A percentile compares a stretch with the other conserved stretches of the same genome.
Evolutionary conservation across 1,284 basidiomycete genomes (phyloP).

Genomic region (Rhodotorula sp.): DNA sequence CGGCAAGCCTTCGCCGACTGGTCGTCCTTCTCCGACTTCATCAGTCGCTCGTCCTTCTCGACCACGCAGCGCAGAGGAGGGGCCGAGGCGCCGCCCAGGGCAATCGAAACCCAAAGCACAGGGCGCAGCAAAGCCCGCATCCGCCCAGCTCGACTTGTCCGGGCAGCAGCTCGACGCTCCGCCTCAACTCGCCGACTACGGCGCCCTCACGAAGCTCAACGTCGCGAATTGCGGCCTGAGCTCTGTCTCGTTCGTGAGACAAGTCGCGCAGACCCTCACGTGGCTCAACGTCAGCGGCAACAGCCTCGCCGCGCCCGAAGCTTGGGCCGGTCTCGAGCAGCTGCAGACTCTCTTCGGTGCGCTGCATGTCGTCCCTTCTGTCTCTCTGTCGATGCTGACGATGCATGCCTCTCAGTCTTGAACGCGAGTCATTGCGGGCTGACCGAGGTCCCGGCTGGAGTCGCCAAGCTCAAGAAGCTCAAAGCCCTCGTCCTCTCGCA

Average conservation of each 20-base stretch:
- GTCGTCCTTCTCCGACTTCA: not conserved
- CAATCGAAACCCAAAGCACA: not conserved
- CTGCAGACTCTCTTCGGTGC: constrained; percentile 31
- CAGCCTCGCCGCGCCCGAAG: constrained; percentile 15
- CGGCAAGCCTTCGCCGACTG: not conserved
- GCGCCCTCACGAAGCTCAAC: constrained; percentile 29
- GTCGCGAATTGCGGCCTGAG: constrained; percentile 27
- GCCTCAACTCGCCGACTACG: constrained; percentile 11
- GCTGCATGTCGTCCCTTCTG: not conserved
- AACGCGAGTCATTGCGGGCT: constrained; percentile 36
- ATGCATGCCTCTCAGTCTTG: constrained; percentile 24
- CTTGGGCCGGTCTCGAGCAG: constrained; percentile 34
- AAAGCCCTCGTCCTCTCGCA: constrained; percentile 42
- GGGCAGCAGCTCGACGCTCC: constrained; percentile 15
- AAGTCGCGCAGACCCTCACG: constrained; percentile 24
- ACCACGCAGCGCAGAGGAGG: not conserved
- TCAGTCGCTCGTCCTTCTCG: not conserved
- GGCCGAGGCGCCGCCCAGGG: not conserved
- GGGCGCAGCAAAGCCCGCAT: not conserved
- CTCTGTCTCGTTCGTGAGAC: constrained; percentile 18
- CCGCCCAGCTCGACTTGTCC: constrained; percentile 23
- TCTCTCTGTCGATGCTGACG: not conserved
- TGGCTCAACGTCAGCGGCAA: constrained; percentile 41
- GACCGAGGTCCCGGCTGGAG: constrained; percentile 26
- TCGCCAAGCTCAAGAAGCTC: constrained; percentile 32